Percentiles rank a stretch among this genome's conserved stretches.
Conservation (phyloP, 192 early-diverging fungal species). For the Entophlyctis luteolus region DNA sequence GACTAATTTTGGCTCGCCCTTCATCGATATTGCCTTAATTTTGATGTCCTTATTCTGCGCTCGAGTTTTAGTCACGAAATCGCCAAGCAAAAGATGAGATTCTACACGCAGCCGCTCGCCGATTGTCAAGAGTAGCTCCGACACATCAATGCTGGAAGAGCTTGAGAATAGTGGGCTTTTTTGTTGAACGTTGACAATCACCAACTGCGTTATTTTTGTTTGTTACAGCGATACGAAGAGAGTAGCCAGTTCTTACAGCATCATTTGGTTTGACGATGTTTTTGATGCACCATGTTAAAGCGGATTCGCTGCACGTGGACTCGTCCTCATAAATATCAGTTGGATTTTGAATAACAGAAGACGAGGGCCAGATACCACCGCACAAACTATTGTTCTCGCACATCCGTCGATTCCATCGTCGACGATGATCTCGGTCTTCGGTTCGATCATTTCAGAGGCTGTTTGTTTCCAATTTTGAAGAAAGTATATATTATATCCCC, state of each 20-base stretch:
- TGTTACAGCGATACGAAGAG: background rate
- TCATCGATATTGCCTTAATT: slow-evolving; percentile 5
- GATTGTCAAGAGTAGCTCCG: slow-evolving; percentile 12
- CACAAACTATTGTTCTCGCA: background rate
- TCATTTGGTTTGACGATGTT: slow-evolving; percentile 19
- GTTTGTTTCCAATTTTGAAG: no score
- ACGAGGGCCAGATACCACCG: background rate
- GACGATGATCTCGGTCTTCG: background rate
- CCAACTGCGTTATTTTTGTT: background rate
- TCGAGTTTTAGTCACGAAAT: background rate
- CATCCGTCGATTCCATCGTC: slow-evolving; percentile 2
- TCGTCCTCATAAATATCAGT: no score
- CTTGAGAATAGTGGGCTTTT: slow-evolving; percentile 6
- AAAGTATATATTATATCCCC: no score
- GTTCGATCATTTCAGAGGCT: background rate
- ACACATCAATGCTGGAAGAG: slow-evolving; percentile 1
- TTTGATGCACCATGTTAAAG: slow-evolving; percentile 19
- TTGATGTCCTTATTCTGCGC: background rate
- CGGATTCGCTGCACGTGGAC: slow-evolving; percentile 10
- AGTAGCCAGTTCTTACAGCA: background rate
- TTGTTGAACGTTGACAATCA: slow-evolving; percentile 16
- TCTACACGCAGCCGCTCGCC: slow-evolving; percentile 9
- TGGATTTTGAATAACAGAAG: background rate
- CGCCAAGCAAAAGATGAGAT: slow-evolving; percentile 1
- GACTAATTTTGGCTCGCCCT: background rate